Conservation (phyloP, 805 yeast species). For the Candida qinlingensis region DNA sequence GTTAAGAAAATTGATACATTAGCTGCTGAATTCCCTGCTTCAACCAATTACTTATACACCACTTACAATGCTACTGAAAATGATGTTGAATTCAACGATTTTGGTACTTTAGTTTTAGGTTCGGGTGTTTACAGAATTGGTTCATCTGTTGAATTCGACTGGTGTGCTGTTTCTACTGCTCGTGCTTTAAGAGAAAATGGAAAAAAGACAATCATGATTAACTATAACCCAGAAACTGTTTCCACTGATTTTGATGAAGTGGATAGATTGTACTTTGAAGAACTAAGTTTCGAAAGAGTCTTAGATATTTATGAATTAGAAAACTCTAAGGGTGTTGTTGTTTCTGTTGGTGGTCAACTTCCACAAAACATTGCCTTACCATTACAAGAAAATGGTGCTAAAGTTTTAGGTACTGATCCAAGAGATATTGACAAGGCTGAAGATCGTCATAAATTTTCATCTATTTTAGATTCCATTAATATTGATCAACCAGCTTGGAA, state of each 20-base stretch:
- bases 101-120: constrained; percentile 92
- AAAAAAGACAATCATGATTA: constrained; percentile 89
- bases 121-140: constrained; percentile 99
- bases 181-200: constrained; percentile 87
- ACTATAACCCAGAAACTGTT: constrained; percentile 97
- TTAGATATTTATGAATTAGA: constrained; percentile 96
- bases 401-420: constrained; percentile 90
- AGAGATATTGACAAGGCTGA: constrained; percentile 95
- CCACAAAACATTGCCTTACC: constrained; percentile 94
- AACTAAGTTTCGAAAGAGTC: constrained; percentile 90
- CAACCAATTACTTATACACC: constrained; percentile 91
- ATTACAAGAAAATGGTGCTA: constrained; percentile 76
- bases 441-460: constrained; percentile 96
- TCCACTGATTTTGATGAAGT: constrained; percentile 98
- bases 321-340: constrained; percentile 83
- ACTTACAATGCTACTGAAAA: constrained; percentile 88
- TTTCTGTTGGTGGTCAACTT: constrained; percentile 96
- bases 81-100: constrained; percentile 81
- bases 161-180: constrained; percentile 99
- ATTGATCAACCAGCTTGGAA: constrained; percentile 98
- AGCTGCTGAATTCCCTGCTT: constrained; percentile 98
- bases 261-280: constrained; percentile 94
- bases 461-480: constrained; percentile 85
- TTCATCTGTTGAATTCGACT: constrained; percentile 96
- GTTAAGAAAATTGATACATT: constrained; percentile 96